A percentile compares a stretch with the other conserved stretches of the same genome.
These are phyloP conservation scores for Gautieria morchelliformis DNA, from an alignment of 768 basidiomycete species.

Conservation along the genomic window DNA sequence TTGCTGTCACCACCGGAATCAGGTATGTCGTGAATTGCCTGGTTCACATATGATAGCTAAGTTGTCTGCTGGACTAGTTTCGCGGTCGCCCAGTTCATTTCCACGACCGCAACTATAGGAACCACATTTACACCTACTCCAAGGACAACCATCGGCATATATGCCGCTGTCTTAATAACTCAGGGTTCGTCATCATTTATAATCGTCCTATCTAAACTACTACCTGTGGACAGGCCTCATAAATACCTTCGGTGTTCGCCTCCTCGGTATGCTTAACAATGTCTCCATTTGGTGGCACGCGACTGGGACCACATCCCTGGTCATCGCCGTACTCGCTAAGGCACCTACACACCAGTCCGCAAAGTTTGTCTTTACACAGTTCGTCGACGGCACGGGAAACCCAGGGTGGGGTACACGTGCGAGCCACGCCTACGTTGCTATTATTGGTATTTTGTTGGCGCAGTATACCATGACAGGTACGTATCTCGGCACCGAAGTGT, in stretches of 20 bases:
- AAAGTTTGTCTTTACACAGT: slow-evolving; percentile 59
- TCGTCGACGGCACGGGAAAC: slow-evolving; percentile 59
- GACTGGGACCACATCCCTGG: slow-evolving; percentile 54
- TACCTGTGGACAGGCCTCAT: slow-evolving; percentile 36
- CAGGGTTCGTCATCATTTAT: slow-evolving; percentile 32
- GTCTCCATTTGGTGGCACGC: slow-evolving; percentile 70
- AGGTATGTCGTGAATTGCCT: slow-evolving; percentile 26
- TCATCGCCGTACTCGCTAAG: slow-evolving; percentile 59
- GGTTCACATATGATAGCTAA: neutral
- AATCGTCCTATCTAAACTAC: neutral
- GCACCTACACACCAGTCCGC: slow-evolving; percentile 63
- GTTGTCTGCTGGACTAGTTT: slow-evolving; percentile 30
- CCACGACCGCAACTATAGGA: slow-evolving; percentile 50
- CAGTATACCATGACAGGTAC: slow-evolving; percentile 68
- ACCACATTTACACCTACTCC: slow-evolving; percentile 49
- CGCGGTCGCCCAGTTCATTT: slow-evolving; percentile 58
- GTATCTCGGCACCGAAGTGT: slow-evolving; percentile 9
- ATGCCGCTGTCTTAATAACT: slow-evolving; percentile 56
- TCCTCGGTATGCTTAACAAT: slow-evolving; percentile 61
- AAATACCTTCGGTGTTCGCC: slow-evolving; percentile 64
- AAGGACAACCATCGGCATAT: slow-evolving; percentile 54
- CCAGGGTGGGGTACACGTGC: slow-evolving; percentile 55
- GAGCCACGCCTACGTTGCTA: slow-evolving; percentile 56
- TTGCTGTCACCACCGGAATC: slow-evolving; percentile 69
- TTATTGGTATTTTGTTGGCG: slow-evolving; percentile 66